Conservation (phyloP, 2,329 filamentous ascomycete genomes). For the Clonostachys sp. region DNA sequence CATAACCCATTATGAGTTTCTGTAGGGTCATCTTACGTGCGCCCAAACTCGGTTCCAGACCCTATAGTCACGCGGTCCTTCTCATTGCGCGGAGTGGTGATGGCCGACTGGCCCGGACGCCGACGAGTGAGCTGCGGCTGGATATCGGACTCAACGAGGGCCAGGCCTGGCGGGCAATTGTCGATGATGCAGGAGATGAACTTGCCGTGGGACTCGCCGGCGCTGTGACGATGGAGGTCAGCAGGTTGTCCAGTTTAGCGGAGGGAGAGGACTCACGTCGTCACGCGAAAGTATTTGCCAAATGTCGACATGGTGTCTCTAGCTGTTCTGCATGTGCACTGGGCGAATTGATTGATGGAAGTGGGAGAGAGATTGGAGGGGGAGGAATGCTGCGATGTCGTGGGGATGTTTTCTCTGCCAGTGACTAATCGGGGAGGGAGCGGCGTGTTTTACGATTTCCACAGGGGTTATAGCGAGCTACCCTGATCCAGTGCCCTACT, state of each 20-base stretch:
- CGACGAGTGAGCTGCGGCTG: constrained; percentile 92
- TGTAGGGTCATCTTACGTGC: constrained; percentile 42
- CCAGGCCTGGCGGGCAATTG: constrained; percentile 82
- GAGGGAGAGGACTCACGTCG: constrained; percentile 56
- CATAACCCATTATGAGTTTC: neutral
- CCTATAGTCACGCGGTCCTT: constrained; percentile 90
- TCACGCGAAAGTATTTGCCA: constrained; percentile 75
- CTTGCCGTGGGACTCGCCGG: constrained; percentile 73
- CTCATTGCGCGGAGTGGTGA: constrained; percentile 90
- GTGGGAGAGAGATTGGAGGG: neutral
- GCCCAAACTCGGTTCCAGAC: constrained; percentile 84
- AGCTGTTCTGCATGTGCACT: neutral
- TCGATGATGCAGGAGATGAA: constrained; percentile 95
- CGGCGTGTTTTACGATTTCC: neutral
- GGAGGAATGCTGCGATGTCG: neutral
- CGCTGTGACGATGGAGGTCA: constrained; percentile 19
- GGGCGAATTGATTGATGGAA: neutral
- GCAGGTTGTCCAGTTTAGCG: neutral
- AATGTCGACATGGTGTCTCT: constrained; percentile 71
- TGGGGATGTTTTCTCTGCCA: neutral
- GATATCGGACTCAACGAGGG: constrained; percentile 80
- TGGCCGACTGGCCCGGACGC: constrained; percentile 80
- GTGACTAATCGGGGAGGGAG: neutral
- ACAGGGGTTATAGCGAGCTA: neutral
- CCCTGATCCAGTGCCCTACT: neutral